These are phyloP conservation scores for Oryza meyeriana DNA, from an alignment of 176 grass and related monocot species.

Conservation along the genomic window DNA sequence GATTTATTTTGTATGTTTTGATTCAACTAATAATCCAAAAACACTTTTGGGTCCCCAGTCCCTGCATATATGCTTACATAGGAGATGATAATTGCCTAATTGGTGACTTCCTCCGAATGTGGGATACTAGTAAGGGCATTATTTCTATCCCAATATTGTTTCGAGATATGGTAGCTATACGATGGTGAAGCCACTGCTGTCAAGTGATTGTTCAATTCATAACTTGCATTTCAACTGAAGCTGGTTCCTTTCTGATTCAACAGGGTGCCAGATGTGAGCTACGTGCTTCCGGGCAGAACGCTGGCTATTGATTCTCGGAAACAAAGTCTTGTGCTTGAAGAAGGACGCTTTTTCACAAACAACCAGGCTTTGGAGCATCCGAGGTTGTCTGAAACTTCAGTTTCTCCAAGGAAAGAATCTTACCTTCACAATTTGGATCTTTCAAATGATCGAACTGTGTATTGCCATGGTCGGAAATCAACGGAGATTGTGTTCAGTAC, in stretches of 20 bases:
- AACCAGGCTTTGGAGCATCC: conserved; percentile 46
- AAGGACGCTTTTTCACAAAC: conserved; percentile 28
- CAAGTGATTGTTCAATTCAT: neutral
- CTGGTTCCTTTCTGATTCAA: conserved; percentile 4
- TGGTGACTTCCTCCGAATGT: neutral
- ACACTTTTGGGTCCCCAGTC: neutral
- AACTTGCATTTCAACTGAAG: conserved; percentile 12
- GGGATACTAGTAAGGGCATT: neutral
- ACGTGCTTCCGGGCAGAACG: conserved; percentile 23
- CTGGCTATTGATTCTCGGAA: conserved; percentile 33
- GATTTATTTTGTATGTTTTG: neutral
- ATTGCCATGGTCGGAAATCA: conserved; percentile 44
- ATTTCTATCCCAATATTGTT: conserved; percentile 12
- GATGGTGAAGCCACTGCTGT: conserved; percentile 3
- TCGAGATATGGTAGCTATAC: conserved; percentile 21
- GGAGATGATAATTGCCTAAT: neutral
- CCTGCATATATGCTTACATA: neutral
- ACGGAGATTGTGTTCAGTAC: conserved; percentile 48
- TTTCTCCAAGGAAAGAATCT: conserved; percentile 46
- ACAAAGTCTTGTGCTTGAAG: conserved; percentile 26
- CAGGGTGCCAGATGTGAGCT: conserved; percentile 38
- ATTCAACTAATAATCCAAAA: neutral
- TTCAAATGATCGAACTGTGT: conserved; percentile 25
- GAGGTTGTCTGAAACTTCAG: conserved; percentile 33
- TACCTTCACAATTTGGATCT: conserved; percentile 36